Percentiles rank a stretch among this genome's conserved stretches.
These are phyloP conservation scores for Salvia hispanica DNA, from an alignment of 257 asterid species.

Conservation along the genomic window DNA sequence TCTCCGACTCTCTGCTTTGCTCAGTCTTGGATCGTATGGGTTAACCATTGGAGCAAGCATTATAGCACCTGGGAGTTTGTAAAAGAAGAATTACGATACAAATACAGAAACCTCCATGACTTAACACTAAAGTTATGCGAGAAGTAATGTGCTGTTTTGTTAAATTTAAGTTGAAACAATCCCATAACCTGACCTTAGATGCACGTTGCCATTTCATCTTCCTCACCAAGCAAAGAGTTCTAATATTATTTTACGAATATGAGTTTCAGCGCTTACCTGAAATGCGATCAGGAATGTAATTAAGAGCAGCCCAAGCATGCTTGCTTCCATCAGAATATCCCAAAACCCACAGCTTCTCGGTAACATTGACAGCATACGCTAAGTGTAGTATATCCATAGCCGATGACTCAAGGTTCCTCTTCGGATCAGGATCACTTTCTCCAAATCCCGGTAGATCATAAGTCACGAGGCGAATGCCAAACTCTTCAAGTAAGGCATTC, in stretches of 20 bases:
- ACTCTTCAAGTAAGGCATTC: slow-evolving; percentile 65
- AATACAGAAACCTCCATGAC: too few species aligned
- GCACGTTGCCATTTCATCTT: too few species aligned
- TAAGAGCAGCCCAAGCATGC: slow-evolving; percentile 95
- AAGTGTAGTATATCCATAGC: slow-evolving; percentile 87
- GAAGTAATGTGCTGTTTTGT: background rate
- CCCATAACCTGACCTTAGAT: background rate
- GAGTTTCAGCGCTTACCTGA: slow-evolving; percentile 53
- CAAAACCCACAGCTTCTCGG: slow-evolving; percentile 86
- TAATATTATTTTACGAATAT: background rate
- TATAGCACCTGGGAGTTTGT: slow-evolving; percentile 69
- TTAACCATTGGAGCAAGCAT: slow-evolving; percentile 90
- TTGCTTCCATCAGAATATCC: slow-evolving; percentile 77
- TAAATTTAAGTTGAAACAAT: background rate
- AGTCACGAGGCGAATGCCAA: slow-evolving; percentile 77
- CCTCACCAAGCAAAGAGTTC: background rate
- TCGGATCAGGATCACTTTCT: slow-evolving; percentile 92
- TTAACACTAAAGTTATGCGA: background rate
- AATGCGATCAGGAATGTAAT: slow-evolving; percentile 87
- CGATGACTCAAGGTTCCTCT: slow-evolving; percentile 82
- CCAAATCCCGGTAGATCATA: slow-evolving; percentile 98
- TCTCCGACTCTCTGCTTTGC: slow-evolving; percentile 68
- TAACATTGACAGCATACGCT: slow-evolving; percentile 72
- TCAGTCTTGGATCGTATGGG: slow-evolving; percentile 85
- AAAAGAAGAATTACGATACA: slow-evolving; percentile 18